Percentiles rank a stretch among this genome's conserved stretches.
Conservation (phyloP, 192 early-diverging fungal genomes). For the Mortierella antarctica region DNA sequence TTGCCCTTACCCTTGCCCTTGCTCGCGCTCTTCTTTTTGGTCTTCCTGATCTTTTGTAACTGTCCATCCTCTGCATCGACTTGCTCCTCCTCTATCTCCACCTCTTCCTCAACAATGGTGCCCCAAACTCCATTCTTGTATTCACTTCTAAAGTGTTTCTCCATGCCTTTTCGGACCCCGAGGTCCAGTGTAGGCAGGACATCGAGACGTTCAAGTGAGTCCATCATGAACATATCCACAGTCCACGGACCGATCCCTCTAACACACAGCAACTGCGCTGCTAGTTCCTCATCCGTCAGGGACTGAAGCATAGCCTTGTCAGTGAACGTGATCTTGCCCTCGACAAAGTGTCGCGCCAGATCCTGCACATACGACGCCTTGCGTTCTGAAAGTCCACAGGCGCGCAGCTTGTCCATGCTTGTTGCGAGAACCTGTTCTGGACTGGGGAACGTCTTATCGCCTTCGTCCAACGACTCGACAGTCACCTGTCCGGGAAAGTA, state of each 20-base stretch:
- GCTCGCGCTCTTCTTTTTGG: conserved; percentile 12
- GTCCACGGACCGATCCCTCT: conserved; percentile 48
- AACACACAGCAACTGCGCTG: conserved; percentile 36
- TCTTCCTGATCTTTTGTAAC: background rate
- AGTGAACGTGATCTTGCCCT: conserved; percentile 44
- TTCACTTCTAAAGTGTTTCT: conserved; percentile 28
- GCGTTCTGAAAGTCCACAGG: conserved; percentile 37
- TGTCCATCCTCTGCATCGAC: background rate
- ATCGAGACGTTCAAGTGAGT: conserved; percentile 40
- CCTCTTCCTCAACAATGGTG: background rate
- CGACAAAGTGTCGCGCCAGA: conserved; percentile 35
- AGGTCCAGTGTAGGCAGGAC: conserved; percentile 39
- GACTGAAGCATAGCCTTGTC: conserved; percentile 30
- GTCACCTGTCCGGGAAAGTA: conserved; percentile 32
- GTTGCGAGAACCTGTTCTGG: conserved; percentile 31
- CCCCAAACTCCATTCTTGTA: conserved; percentile 51
- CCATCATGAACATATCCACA: conserved; percentile 53
- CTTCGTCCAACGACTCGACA: conserved; percentile 30
- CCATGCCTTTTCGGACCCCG: conserved; percentile 39
- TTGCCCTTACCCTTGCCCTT: conserved; percentile 42
- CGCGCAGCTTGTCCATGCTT: conserved; percentile 14
- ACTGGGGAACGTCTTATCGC: conserved; percentile 29
- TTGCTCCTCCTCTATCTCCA: background rate
- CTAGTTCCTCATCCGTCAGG: conserved; percentile 33
- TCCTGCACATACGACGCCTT: conserved; percentile 52